Base-by-base conservation (phyloP, 306 rosid species). In the Acacia melanoxylon region DNA sequence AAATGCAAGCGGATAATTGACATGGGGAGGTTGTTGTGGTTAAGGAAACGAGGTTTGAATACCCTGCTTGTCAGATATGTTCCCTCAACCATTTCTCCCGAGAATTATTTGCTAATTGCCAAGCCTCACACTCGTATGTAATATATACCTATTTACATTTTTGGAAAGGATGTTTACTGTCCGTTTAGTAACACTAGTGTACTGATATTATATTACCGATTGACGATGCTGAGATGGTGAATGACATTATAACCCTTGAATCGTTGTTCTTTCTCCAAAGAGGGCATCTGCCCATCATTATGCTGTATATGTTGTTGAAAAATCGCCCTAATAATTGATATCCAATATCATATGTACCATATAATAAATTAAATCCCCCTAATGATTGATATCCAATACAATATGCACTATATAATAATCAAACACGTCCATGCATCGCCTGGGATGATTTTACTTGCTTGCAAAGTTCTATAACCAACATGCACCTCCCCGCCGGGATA, bases 1-100 rank as follows among this genome's bases (percentile, higher is more conserved):
- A 92, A 85, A 92, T 95, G 99, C 96, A 93, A 95, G 91, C 91
- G 91, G 86, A 93, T 95, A 33, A 91, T 95, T 75, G 98, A 95
- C 80, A 86, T 86, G 86, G 99, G 99, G 27, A 89, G 99, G 87
- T 75, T 89, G 82, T 84, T 86, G 91, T 93, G 99, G 98, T 41
- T 91, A 76, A 95, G 86, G 88, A 89, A 92, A 31, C 81, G 70
- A 42, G 97, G 97, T 27, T 86, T 93, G 58, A 88, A 88, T 61
- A 77, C 97, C n/a, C 82, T 82, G 86, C 87, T 93, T 80, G 92
- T 93, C 74, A 92, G 87, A 85, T 93, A 91, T 79, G 99, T 95
- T 68, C 93, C 93, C 10, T 54, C 93, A 4, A 83, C 72, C 77
- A 87, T 95, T 76, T 95, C 99, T 82, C 99, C 97, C 24, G 99